Conservation (phyloP, 345 rosid genomes). For the Gossypium australe region DNA sequence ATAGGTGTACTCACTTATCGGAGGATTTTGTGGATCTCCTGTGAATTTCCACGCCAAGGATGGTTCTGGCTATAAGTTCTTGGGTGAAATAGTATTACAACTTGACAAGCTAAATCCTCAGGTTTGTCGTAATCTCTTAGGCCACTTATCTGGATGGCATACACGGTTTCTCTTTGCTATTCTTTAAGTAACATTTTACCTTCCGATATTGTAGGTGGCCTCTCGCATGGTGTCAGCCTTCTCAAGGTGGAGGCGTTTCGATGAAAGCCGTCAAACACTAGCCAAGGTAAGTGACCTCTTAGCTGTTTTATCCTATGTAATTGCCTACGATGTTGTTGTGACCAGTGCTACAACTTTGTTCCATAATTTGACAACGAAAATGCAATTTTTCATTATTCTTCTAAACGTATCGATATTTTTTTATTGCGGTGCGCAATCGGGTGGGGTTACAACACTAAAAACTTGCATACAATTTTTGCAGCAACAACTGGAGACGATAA, state of each 20-base stretch:
- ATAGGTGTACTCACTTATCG: conserved; percentile 80
- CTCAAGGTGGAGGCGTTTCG: conserved; percentile 96
- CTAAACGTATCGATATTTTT: neutral
- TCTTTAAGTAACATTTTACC: neutral
- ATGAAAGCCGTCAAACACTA: conserved; percentile 70
- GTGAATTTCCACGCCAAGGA: conserved; percentile 96
- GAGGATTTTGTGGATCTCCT: conserved; percentile 78
- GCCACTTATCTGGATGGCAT: neutral
- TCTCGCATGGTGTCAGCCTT: conserved; percentile 95
- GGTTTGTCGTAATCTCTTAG: conserved; percentile 31
- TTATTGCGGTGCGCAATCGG: neutral
- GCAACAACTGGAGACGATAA: conserved; percentile 94
- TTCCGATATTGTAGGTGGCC: conserved; percentile 54
- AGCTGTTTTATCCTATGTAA: neutral
- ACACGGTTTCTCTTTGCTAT: neutral
- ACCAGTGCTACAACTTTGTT: neutral
- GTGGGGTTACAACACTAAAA: neutral
- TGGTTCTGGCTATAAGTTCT: conserved; percentile 90
- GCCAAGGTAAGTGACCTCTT: conserved; percentile 56
- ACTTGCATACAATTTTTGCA: conserved; percentile 22
- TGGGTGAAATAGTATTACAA: conserved; percentile 87
- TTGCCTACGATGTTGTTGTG: neutral
- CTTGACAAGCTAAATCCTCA: conserved; percentile 94
- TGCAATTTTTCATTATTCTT: neutral
- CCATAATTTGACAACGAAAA: neutral